These are phyloP conservation scores for Globisporangium lucens DNA, from an alignment of 352 stramenopile genomes.

Conservation along the genomic window DNA sequence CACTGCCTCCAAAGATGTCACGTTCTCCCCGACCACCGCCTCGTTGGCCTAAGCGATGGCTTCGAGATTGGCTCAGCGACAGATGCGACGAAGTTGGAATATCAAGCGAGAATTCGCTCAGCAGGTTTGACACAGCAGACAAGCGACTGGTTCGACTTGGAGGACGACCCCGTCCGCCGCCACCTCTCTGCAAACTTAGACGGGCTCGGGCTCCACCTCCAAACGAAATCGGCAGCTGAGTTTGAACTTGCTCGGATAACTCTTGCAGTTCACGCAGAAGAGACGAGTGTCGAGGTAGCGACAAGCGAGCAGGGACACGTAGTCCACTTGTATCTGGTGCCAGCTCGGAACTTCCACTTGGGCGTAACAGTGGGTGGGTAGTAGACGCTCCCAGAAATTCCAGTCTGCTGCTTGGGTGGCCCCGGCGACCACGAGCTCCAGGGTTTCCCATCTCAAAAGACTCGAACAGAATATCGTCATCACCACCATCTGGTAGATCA, in stretches of 20 bases:
- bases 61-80: constrained; percentile 25
- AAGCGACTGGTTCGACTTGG: constrained; percentile 61
- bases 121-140: constrained; percentile 67
- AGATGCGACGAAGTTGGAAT: constrained; percentile 53
- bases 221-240: constrained; percentile 43
- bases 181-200: constrained; percentile 34
- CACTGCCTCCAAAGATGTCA: constrained; percentile 42
- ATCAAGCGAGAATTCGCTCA: constrained; percentile 83
- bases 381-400: constrained; percentile 1
- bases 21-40: constrained; percentile 47
- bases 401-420: constrained; percentile 26
- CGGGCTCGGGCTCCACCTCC: constrained; percentile 19
- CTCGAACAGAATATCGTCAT: constrained; percentile 58
- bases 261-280: constrained; percentile 75
- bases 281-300: constrained; percentile 62
- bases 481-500: constrained; percentile 46
- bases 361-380: constrained; percentile 42
- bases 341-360: constrained; percentile 16
- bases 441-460: constrained; percentile 41
- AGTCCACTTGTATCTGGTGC: constrained; percentile 15
- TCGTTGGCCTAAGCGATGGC: constrained; percentile 32
- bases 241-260: constrained; percentile 74
- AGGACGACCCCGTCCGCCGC: constrained; percentile 43
- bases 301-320: constrained; percentile 37
- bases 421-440: constrained; percentile 33